Evolutionary conservation across 1,139 yeast species (phyloP).

Genomic region (Yamadazyma sp.): DNA sequence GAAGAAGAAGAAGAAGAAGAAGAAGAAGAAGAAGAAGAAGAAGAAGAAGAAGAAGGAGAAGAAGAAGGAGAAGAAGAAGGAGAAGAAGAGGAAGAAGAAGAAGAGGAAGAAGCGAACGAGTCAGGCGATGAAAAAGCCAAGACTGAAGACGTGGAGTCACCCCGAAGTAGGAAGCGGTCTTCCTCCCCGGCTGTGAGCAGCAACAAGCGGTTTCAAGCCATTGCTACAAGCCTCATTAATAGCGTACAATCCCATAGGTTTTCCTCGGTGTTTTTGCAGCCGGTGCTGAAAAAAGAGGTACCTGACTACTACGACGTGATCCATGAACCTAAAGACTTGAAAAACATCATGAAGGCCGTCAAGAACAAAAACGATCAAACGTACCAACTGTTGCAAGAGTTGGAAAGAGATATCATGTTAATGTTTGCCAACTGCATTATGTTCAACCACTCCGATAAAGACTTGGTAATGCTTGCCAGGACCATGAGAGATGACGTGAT

Average conservation of each 20-base stretch:
- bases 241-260: slow-evolving; percentile 70
- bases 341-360: slow-evolving; percentile 56
- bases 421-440: slow-evolving; percentile 85
- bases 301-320: slow-evolving; percentile 66
- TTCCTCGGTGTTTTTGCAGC: slow-evolving; percentile 71
- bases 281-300: slow-evolving; percentile 67
- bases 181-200: slow-evolving; percentile 29
- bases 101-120: slow-evolving; percentile 2
- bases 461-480: slow-evolving; percentile 59
- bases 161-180: slow-evolving; percentile 8
- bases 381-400: slow-evolving; percentile 57
- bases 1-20: slow-evolving; percentile 4
- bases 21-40: slow-evolving; percentile 7
- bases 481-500: slow-evolving; percentile 66
- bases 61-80: slow-evolving; percentile 3
- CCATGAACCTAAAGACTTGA: slow-evolving; percentile 65
- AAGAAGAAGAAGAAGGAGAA: slow-evolving; percentile 6
- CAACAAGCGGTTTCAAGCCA: slow-evolving; percentile 50
- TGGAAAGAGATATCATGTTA: slow-evolving; percentile 67
- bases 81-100: not conserved
- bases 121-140: slow-evolving; percentile 4
- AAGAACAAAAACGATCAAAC: slow-evolving; percentile 42
- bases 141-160: slow-evolving; percentile 7
- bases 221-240: slow-evolving; percentile 58
- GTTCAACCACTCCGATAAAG: slow-evolving; percentile 71